Evolutionary conservation across 495 filamentous ascomycete genomes (phyloP), one percentile per base, ranked within the genome.

Genomic region (Clohesyomyces aquaticus): DNA sequence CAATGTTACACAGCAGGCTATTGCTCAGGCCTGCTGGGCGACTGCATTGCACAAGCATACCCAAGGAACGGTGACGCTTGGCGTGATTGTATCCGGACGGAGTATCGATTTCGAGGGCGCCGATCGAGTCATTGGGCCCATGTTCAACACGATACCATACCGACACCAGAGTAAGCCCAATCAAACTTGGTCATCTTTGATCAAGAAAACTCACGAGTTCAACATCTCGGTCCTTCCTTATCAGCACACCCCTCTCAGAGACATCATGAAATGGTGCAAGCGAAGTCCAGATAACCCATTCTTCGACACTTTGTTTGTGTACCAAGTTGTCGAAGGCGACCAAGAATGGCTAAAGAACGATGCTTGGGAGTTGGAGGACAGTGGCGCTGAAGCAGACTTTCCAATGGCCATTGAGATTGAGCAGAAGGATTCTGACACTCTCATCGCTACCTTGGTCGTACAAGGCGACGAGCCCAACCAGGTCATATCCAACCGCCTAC

Each of bases 71-170:
- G 73, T 81, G 6, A 75, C 83, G 0, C 79, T 90, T 54, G 90
- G 90, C 1, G 73, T 88, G 4, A 80, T 94, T 21, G 81, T 88
- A 1, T 89, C 90, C 18, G 90, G 90, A 1, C 80, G 90, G 53
- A 79, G 83, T 11, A 80, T 96, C 1, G 81, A 87, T 23, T 71
- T 87, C 19, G 81, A 87, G 26, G 81, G 78, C 0, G 82, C 85
- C 14, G 91, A 96, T 32, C 75, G 79, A 9, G 81, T 88, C 8
- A 83, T 93, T 54, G 94, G 94, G 0, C 93, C 93, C 0, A 73
- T 96, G 3, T 96, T 98, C 80, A 98, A 97, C 74, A 96, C 93
- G 0, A 78, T 96, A 0, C 90, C 93, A 8, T 88, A 87, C 68
- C 75, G 79, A 38, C 71, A 87, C 12, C 71, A 80, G 9, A 55